Conservation (phyloP, 495 filamentous ascomycete species). For the Penicillium herquei region DNA sequence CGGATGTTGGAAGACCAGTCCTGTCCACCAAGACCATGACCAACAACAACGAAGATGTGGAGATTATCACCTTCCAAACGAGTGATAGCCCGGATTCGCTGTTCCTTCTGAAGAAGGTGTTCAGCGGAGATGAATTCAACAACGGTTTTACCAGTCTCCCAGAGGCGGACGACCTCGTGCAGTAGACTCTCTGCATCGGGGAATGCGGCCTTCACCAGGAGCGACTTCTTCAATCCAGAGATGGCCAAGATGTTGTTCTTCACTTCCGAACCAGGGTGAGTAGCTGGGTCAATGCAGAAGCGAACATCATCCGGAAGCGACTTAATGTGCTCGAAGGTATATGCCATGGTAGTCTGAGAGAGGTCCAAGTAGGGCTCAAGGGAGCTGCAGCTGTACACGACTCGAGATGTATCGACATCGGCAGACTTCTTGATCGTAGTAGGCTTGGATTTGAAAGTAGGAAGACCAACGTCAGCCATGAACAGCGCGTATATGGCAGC, state of each 20-base stretch:
- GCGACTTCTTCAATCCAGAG: not conserved
- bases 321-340: conserved; percentile 1
- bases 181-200: not conserved
- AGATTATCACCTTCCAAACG: not conserved
- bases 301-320: not conserved
- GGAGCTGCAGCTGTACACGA: conserved; percentile 1
- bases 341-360: conserved; percentile 3
- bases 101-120: conserved; percentile 4
- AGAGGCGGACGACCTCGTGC: not conserved
- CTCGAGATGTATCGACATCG: not conserved
- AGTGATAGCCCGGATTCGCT: not conserved
- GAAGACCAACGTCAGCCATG: not conserved
- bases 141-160: conserved; percentile 1
- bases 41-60: conserved; percentile 1
- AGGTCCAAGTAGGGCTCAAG: conserved; percentile 3
- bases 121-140: conserved; percentile 4
- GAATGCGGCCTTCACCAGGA: not conserved
- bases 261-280: conserved; percentile 1
- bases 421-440: not conserved
- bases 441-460: not conserved
- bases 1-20: conserved; percentile 2
- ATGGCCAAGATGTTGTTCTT: not conserved
- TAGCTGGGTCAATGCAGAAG: not conserved
- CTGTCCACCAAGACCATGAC: not conserved
- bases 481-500: conserved; percentile 4